A percentile compares a stretch with the other conserved stretches of the same genome.
Conservation (phyloP, 768 basidiomycete genomes). For the Clitopilus passeckerianus region DNA sequence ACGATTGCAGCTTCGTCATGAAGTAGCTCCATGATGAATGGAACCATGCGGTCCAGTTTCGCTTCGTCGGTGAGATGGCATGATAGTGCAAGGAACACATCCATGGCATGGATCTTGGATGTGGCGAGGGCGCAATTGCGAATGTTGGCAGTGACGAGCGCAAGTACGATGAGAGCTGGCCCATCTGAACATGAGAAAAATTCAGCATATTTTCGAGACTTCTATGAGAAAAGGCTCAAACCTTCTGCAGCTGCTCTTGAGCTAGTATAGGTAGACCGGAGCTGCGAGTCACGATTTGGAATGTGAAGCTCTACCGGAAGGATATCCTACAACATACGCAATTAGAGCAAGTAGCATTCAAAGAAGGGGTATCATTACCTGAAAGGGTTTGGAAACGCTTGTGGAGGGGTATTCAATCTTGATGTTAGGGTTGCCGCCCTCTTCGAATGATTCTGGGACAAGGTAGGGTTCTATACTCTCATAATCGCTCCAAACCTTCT, state of each 20-base stretch:
- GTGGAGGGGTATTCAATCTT: slow-evolving; percentile 42
- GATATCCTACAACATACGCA: slow-evolving; percentile 45
- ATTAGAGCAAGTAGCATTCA: background rate
- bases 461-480: slow-evolving; percentile 75
- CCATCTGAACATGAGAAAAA: slow-evolving; percentile 55
- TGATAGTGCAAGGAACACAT: slow-evolving; percentile 79
- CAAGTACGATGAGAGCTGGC: slow-evolving; percentile 82
- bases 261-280: slow-evolving; percentile 25
- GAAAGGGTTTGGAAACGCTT: slow-evolving; percentile 46
- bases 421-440: slow-evolving; percentile 46
- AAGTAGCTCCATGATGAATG: slow-evolving; percentile 84
- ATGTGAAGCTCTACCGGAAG: slow-evolving; percentile 75
- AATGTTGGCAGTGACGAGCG: slow-evolving; percentile 83
- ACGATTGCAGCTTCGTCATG: slow-evolving; percentile 84
- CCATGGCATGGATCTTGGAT: slow-evolving; percentile 80
- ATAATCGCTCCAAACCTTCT: slow-evolving; percentile 84
- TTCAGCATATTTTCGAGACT: background rate
- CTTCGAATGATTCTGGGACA: slow-evolving; percentile 38
- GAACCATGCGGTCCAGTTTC: slow-evolving; percentile 88
- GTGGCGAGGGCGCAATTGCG: slow-evolving; percentile 84
- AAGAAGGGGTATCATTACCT: slow-evolving; percentile 33
- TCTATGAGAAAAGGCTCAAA: slow-evolving; percentile 14
- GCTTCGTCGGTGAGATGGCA: slow-evolving; percentile 90
- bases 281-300: slow-evolving; percentile 62
- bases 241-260: slow-evolving; percentile 60